These are phyloP conservation scores for Bidens hawaiensis DNA, from an alignment of 140 eudicot species.

Conservation along the genomic window DNA sequence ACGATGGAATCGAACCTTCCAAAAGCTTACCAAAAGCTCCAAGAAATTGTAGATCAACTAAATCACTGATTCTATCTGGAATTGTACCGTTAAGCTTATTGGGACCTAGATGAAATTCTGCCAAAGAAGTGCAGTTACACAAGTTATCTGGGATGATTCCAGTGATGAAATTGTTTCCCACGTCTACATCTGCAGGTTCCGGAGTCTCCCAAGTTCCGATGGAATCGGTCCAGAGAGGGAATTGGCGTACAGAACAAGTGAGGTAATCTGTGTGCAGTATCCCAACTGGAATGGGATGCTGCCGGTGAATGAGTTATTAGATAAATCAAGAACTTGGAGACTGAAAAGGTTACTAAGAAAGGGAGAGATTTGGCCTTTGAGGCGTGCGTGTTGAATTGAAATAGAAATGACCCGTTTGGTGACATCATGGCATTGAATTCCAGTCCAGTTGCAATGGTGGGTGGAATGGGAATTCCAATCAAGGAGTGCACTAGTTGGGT, in stretches of 20 bases:
- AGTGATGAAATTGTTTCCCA: slow-evolving; percentile 50
- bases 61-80: slow-evolving; percentile 54
- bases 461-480: slow-evolving; percentile 46
- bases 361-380: slow-evolving; percentile 60
- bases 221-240: slow-evolving; percentile 43
- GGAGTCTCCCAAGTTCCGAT: slow-evolving; percentile 42
- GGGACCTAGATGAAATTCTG: slow-evolving; percentile 27
- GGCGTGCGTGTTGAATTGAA: slow-evolving; percentile 39
- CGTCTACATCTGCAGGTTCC: slow-evolving; percentile 36
- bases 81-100: slow-evolving; percentile 64
- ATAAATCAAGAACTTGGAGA: slow-evolving; percentile 76
- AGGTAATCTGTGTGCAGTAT: slow-evolving; percentile 45
- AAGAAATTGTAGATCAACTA: slow-evolving; percentile 41
- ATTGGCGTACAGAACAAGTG: slow-evolving; percentile 40
- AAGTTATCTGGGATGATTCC: slow-evolving; percentile 62
- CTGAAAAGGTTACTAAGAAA: slow-evolving; percentile 67
- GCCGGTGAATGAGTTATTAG: slow-evolving; percentile 59
- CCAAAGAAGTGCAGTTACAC: slow-evolving; percentile 47
- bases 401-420: slow-evolving; percentile 46
- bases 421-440: slow-evolving; percentile 45
- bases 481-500: slow-evolving; percentile 57
- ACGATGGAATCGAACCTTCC: slow-evolving; percentile 54
- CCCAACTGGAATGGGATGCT: slow-evolving; percentile 56
- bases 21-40: slow-evolving; percentile 43
- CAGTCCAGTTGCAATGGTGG: slow-evolving; percentile 90